Evolutionary conservation across 2,329 filamentous ascomycete species (phyloP).

Genomic region (Diaporthe citri): DNA sequence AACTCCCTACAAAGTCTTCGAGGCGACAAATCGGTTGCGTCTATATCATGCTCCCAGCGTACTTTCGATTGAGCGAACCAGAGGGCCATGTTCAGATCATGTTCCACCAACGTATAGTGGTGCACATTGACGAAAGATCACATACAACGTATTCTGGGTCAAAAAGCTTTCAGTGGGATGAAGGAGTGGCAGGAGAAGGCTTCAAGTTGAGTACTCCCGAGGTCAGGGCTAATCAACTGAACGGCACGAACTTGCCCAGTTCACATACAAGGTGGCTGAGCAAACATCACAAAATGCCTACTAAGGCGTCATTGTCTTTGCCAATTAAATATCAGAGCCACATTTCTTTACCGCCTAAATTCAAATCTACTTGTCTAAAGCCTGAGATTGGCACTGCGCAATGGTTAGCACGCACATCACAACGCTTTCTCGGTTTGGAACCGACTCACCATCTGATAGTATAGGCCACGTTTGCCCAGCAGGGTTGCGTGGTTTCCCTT

Average conservation of each 20-base stretch:
- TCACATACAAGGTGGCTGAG: background rate
- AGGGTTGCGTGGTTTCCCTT: constrained; percentile 6
- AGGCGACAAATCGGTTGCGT: too few species aligned
- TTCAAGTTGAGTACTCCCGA: too few species aligned
- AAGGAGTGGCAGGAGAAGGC: too few species aligned
- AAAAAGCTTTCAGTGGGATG: too few species aligned
- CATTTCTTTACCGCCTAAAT: background rate
- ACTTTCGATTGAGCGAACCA: too few species aligned
- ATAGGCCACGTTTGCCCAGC: background rate
- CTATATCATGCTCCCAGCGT: too few species aligned
- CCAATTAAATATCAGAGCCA: background rate
- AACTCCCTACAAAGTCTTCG: too few species aligned
- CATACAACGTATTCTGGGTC: too few species aligned
- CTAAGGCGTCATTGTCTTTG: background rate
- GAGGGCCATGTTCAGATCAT: too few species aligned
- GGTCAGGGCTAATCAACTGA: too few species aligned
- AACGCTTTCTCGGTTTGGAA: fast-evolving
- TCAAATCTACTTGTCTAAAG: background rate
- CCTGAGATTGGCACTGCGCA: background rate
- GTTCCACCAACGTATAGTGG: too few species aligned
- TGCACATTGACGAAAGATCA: too few species aligned
- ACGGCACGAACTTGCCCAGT: background rate
- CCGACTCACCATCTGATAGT: constrained; percentile 9
- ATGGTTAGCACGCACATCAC: background rate
- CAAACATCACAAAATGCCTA: background rate